These are phyloP conservation scores for Umbelopsis ramanniana DNA, from an alignment of 192 early-diverging fungal genomes.

Conservation along the genomic window DNA sequence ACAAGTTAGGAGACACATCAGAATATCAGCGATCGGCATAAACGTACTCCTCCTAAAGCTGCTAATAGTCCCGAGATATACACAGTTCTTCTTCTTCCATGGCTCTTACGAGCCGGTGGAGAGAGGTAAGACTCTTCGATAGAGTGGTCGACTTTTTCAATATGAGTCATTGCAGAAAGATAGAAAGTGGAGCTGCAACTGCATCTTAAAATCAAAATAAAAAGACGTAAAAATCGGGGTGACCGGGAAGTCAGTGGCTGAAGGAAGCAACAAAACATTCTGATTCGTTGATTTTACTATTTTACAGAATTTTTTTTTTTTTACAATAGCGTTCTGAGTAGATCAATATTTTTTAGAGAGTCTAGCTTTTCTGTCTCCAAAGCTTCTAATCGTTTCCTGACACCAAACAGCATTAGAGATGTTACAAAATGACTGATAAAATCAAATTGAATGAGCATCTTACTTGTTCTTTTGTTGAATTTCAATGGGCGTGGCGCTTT, in stretches of 20 bases:
- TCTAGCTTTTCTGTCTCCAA: not conserved
- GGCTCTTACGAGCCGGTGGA: not conserved
- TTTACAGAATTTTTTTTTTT: not conserved
- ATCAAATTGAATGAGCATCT: not conserved
- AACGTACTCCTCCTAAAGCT: slow-evolving; percentile 16
- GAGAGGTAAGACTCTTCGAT: not conserved
- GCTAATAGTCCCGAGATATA: slow-evolving; percentile 11
- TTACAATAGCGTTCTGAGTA: not conserved
- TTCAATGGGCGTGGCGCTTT: slow-evolving; percentile 27
- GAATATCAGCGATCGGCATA: not conserved
- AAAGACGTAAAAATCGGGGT: not conserved
- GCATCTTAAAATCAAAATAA: not conserved
- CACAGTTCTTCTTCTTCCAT: slow-evolving; percentile 11
- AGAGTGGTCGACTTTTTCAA: not conserved
- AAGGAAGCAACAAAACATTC: not conserved
- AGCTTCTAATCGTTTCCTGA: slow-evolving; percentile 20
- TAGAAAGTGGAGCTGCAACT: not conserved
- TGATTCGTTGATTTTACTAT: not conserved
- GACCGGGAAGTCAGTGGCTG: not conserved
- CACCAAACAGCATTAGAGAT: not conserved
- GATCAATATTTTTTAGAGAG: slow-evolving; percentile 19
- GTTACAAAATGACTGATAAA: not conserved
- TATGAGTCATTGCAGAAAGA: not conserved
- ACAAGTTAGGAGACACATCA: not conserved
- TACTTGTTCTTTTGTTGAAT: slow-evolving; percentile 48